A percentile compares a stretch with the other conserved stretches of the same genome.
phyloP scores from a whole-genome alignment of 164 flowering plant species.

The Kalanchoe fedtschenkoi region DNA sequence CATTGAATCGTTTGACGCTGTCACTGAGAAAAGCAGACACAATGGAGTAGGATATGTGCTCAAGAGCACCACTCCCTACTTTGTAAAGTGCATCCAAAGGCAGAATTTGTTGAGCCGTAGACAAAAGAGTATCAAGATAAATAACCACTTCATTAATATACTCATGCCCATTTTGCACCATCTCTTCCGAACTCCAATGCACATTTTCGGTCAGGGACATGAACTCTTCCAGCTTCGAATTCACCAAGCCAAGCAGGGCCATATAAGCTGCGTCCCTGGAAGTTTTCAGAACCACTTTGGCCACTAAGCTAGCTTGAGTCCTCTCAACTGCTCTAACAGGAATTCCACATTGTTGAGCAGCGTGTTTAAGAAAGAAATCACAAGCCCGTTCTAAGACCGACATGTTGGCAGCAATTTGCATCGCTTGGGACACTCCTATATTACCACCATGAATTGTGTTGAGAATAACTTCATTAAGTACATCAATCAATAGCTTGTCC shows the following conservation, averaged over 20 bases:
- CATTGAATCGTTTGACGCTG: constrained; percentile 70
- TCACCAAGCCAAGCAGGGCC: constrained; percentile 50
- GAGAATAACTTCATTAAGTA: constrained; percentile 61
- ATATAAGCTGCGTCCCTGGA: constrained; percentile 78
- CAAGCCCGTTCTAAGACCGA: constrained; percentile 72
- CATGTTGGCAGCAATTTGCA: constrained; percentile 87
- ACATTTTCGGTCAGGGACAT: constrained; percentile 60
- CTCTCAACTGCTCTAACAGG: constrained; percentile 50
- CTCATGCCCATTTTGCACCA: constrained; percentile 36
- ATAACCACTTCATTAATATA: constrained; percentile 56
- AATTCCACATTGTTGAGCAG: constrained; percentile 74
- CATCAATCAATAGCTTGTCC: constrained; percentile 81
- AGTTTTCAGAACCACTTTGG: constrained; percentile 63
- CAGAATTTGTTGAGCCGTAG: constrained; percentile 78
- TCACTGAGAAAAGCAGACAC: constrained; percentile 69
- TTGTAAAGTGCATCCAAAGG: constrained; percentile 71
- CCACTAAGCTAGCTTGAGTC: constrained; percentile 50
- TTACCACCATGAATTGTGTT: constrained; percentile 33
- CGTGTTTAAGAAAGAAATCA: constrained; percentile 63
- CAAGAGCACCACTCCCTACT: constrained; percentile 70
- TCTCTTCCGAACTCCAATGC: constrained; percentile 75
- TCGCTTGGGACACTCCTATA: constrained; percentile 67
- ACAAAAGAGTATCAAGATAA: constrained; percentile 65
- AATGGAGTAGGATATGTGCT: constrained; percentile 57
- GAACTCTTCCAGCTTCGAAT: constrained; percentile 54